Conservation (phyloP, 257 asterid genomes). For the Rhazya stricta region DNA sequence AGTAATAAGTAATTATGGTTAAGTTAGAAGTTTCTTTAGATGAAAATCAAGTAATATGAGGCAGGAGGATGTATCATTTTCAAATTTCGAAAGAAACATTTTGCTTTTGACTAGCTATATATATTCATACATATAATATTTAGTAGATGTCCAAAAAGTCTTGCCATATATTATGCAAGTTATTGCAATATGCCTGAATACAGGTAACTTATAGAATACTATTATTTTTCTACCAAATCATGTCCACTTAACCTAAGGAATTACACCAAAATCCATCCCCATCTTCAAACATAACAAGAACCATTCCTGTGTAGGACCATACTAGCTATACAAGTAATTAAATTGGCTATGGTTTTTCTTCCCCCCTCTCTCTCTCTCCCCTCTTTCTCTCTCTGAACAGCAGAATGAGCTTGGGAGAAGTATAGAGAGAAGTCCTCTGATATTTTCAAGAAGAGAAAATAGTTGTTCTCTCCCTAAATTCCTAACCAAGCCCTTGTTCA, state of each 20-base stretch:
- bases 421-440: conserved; percentile 9
- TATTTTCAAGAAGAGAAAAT: conserved; percentile 7
- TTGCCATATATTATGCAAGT: not conserved
- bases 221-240: conserved; percentile 10
- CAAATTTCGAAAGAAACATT: not conserved
- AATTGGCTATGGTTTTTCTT: not conserved
- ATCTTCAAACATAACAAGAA: conserved; percentile 16
- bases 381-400: not conserved
- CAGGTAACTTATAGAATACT: not conserved
- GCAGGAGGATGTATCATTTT: not conserved
- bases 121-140: too few relatives aligned
- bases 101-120: not conserved
- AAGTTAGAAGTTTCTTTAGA: too few relatives aligned
- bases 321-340: not conserved
- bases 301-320: conserved; percentile 21
- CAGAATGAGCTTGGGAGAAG: not conserved
- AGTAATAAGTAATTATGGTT: too few relatives aligned
- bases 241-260: conserved; percentile 9
- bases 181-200: not conserved
- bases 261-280: conserved; percentile 14
- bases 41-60: too few relatives aligned
- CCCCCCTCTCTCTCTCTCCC: not conserved
- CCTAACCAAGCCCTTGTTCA: conserved; percentile 5
- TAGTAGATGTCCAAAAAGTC: not conserved
- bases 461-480: conserved; percentile 15